Evolutionary conservation across 129 eudicot species (phyloP), one percentile per base, ranked within the genome.

Genomic region (Daucus carota): DNA sequence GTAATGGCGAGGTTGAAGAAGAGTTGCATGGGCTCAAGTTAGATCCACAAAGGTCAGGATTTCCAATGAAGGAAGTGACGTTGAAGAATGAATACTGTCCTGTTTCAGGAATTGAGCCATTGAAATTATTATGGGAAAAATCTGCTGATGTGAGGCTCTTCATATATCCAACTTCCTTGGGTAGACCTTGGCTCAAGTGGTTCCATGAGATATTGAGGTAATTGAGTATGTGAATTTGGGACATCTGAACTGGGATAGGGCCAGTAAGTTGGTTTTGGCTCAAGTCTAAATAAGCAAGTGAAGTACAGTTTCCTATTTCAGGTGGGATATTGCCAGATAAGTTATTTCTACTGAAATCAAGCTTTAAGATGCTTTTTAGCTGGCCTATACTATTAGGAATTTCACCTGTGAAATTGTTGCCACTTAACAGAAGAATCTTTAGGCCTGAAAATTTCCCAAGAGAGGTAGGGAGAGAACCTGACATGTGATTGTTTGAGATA

Each of bases 101-200:
- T 16, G 80, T 73, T 43, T 82, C 86, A 20, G 96, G 96, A 57
- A 90, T 80, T 18, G 83, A 78, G 78, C 96, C 96, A 22, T 84
- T 83, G 42, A 90, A 82, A 72, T 87, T 86, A 48, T 90, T 90
- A 70, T 87, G 85, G 34, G 92, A 87, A 77, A 90, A 90, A 80
- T 90, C 96, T 9, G 84, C 92, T 10, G 96, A 85, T 54, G 92
- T 90, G 8, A 90, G 87, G 81, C 96, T 90, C 70, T 90, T 88
- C 83, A 90, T 87, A 52, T 84, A 80, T 17, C 83, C 90, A 62
- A 87, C 77, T 73, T 86, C 88, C 33, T 70, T 46, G 1, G 96
- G 96, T 31, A 90, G 85, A 74, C 80, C 86, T 66, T 80, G 79
- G 54, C 47, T 83, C 71, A 90, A 71, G 80, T 76, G 87, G 79